Evolutionary conservation across 2,329 filamentous ascomycete species (phyloP), one percentile per base, ranked within the genome.

Genomic region (Colletotrichum endophyticum): DNA sequence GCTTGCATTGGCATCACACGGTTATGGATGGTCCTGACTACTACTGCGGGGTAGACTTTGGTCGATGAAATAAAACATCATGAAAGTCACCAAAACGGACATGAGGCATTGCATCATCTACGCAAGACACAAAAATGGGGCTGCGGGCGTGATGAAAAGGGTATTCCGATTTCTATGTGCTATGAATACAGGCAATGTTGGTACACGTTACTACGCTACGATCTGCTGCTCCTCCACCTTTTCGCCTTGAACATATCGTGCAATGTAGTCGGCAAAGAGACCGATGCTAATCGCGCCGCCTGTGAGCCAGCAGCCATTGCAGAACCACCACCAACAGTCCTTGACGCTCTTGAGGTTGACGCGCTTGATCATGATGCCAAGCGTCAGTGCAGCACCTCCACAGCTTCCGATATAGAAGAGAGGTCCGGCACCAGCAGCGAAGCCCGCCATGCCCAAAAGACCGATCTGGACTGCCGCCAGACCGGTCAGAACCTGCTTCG

Each of bases 311-410:
- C 92, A 93, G 13, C 93, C 93, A 79, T 94, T 94, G 34, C 92
- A 89, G 80, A 95, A 95, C 93, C 93, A 95, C 92, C 93, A 94
- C 93, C 93, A 95, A 79, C 93, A 95, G 80, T 93, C 87, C 81
- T 91, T 91, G 61, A 92, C 91, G 78, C 87, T 91, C 82, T 93
- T 93, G 66, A 95, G 83, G 76, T 93, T 91, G 71, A 94, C 93
- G 73, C 87, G 89, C 81, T 87, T 91, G 80, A 95, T 94, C 93
- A 95, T 95, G 80, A 90, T 84, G 4, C 89, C 91, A 53, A 94
- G 84, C 5, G 92, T 91, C 19, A 91, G 81, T 36, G 91, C 86
- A 7, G 92, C 91, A 30, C 93, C 93, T 53, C 92, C 92, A 80
- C 92, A 94, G 81, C 92, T 93, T 8, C 91, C 91, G 22, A 92